Evolutionary conservation across 2,329 filamentous ascomycete genomes (phyloP), one percentile per base, ranked within the genome.

Genomic region (Ascocoryne sarcoides): DNA sequence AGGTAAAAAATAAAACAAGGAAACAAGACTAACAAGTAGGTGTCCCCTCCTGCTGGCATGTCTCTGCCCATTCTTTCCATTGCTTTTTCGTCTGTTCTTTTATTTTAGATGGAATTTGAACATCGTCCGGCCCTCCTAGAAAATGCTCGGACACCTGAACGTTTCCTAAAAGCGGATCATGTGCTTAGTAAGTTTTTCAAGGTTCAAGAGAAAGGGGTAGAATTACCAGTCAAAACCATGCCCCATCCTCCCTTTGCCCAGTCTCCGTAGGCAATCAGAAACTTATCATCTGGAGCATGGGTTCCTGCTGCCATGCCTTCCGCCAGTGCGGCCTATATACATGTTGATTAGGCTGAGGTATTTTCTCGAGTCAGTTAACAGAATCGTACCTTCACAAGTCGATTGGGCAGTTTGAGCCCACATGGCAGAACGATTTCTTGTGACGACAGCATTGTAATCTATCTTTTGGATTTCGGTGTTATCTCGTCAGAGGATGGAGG

Each of bases 241-340:
- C 71, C 72, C 69, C 70, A 75, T n/a, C 63, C 66, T 3, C 70
- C 70, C 7, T 66, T 57, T 0, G 67, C 67, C 76, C 75, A 81
- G 47, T 60, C 53, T 2, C 60, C 57, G 48, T 81, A 81, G 1
- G 69, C 61, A 2, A 65, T 55, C 2, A 60, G 35, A 10, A 72
- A 60, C 2, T 61, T 55, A 5, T 65, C 51, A 10, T 63, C 63
- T 0, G 73, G 73, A 1, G 67, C 60, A 19, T 68, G 46, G n/a
- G 52, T 55, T n/a, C n/a, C n/a, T 4, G 65, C 60, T 18, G 63
- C 60, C 53, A 69, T 55, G 4, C 48, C 47, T 46, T 75, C 68
- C 4, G 69, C 64, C 60, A 76, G 65, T 21, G 74, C 70, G 32
- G 73, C 64, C 48, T 71, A 65, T 20, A n/a, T n/a, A n/a, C n/a